Base-by-base conservation (phyloP, 129 eudicot genomes). In the Smallanthus sonchifolius region DNA sequence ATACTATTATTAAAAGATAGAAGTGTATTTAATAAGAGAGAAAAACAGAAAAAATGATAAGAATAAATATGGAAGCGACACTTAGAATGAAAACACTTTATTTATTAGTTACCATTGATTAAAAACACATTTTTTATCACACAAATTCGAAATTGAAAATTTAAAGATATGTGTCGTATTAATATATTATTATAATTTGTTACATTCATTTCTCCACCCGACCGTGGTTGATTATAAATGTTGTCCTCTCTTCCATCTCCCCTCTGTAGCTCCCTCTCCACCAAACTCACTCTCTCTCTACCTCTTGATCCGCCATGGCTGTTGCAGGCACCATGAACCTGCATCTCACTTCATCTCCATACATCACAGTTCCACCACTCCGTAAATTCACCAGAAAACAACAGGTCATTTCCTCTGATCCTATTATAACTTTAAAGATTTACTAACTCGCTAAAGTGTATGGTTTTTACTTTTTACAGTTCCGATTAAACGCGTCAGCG, bases 401-500 rank as follows among this genome's bases (percentile, higher is more conserved):
- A 78, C 82, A 86, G 91, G 96, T 85, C 38, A 45, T 65, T 47
- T 14, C 10, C 13, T 73, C 4, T 16, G 20, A 15, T 72, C 44
- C 54, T 79, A 16, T 30, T 37, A 38, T 6, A 38, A 38, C 42
- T 38, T 24, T 24, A 24, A 24, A 24, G 30, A 24, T 24, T 24
- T 24, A 24, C 30, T 6, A 38, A 38, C 42, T 38, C 45, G 19
- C 69, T 55, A 77, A 68, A 17, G 16, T 56, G 24, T 56, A 56
- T 30, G 40, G 51, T 3, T 38, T 38, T 11, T 70, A 3, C 1
- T 3, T 35, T 61, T 44, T 77, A 51, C 87, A 91, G 97, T 78
- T 86, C 19, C 78, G 56, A 72, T 64, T 88, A 48, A 82, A 81
- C 30, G 97, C 95, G 62, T 83, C 88, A 2, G 81, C 74, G 0